Evolutionary conservation across 805 yeast species (phyloP).

Genomic region (Candida pseudofarinosa): DNA sequence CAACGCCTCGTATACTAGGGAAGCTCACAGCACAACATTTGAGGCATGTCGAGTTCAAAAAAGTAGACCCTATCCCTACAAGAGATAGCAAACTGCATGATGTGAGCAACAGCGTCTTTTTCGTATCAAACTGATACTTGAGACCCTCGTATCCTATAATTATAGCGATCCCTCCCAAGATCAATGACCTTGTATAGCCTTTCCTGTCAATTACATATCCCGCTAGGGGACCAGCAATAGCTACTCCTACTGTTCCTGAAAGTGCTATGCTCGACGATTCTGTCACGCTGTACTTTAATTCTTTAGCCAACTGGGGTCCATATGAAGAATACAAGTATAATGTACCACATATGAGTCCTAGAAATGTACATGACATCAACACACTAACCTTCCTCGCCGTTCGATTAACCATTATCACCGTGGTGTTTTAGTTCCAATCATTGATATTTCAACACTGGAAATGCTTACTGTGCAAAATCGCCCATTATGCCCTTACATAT

Average conservation of each 20-base stretch:
- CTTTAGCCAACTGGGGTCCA: slow-evolving; percentile 69
- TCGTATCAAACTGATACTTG: slow-evolving; percentile 45
- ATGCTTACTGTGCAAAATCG: background rate
- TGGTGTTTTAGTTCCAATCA: background rate
- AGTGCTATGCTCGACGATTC: slow-evolving; percentile 63
- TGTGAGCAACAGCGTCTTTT: slow-evolving; percentile 33
- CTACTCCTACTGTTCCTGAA: slow-evolving; percentile 62
- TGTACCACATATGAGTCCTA: slow-evolving; percentile 67
- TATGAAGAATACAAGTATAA: slow-evolving; percentile 71
- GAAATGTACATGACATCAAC: slow-evolving; percentile 28
- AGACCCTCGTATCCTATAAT: slow-evolving; percentile 55
- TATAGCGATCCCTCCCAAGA: slow-evolving; percentile 47
- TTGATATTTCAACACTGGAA: background rate
- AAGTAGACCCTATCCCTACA: slow-evolving; percentile 70
- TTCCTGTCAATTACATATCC: slow-evolving; percentile 60
- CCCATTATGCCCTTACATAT: too few species aligned
- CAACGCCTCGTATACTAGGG: slow-evolving; percentile 66
- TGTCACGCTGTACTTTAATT: slow-evolving; percentile 55
- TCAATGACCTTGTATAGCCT: slow-evolving; percentile 55
- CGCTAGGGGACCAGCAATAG: slow-evolving; percentile 62
- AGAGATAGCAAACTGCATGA: slow-evolving; percentile 46
- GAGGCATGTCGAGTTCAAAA: slow-evolving; percentile 58
- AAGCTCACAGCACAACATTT: slow-evolving; percentile 71
- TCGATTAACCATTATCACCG: slow-evolving; percentile 11
- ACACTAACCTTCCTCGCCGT: slow-evolving; percentile 20